Evolutionary conservation across 108 stramenopile genomes (phyloP), one percentile per base, ranked within the genome.

Genomic region (Fragilaria crotonensis): DNA sequence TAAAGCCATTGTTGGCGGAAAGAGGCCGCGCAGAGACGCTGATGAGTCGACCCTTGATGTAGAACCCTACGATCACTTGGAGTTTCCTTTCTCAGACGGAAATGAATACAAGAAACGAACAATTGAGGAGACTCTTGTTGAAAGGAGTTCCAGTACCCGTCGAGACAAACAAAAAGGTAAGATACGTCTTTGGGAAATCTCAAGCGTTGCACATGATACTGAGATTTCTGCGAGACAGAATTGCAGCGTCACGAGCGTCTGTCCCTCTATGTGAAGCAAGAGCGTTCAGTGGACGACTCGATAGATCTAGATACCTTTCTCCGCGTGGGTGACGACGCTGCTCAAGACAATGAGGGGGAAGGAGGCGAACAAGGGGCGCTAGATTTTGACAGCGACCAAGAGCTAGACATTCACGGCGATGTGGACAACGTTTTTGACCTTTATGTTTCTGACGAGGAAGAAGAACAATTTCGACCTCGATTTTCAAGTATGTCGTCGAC

Each of bases 31-130:
- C 67, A 3, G 49, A 83, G 26, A 3, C 78, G 3, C 46, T 57
- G 48, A 66, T 65, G 1, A 54, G 73, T 5, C 45, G 41, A 11
- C 51, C 29, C 22, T 68, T 21, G 78, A 68, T 27, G 71, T 62
- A 26, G 75, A 66, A 54, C 54, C 66, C 68, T 63, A 64, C 2
- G 78, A 86, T 73, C 82, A 90, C 47, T 47, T 73, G 27, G 89
- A 90, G 52, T 90, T 90, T 57, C 89, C 89, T 4, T 90, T 90
- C 53, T 90, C 89, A 19, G 79, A 90, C 27, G 59, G 72, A 36
- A 72, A 67, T 29, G 72, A 76, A 7, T 86, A 90, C 63, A 79
- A 75, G n/a, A 84, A 85, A 47, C 76, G 69, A 54, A 66, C 78
- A 25, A 71, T 83, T 27, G 68, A 75, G 0, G 80, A 85, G 49